Base-by-base conservation (phyloP, 1,284 basidiomycete genomes). In the Paramarasmius palmivorus region DNA sequence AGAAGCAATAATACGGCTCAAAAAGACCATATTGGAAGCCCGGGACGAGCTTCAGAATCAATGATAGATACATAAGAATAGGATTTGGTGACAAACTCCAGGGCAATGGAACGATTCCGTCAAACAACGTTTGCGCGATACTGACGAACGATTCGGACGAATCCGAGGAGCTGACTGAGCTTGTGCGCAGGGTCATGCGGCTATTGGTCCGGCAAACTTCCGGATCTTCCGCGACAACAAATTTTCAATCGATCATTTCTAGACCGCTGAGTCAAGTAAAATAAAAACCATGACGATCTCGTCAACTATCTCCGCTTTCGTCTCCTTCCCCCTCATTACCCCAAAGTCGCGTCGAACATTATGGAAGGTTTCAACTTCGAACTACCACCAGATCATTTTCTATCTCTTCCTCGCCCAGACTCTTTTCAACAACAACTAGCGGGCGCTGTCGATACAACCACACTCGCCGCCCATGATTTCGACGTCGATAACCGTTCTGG, bases 401-500 rank as follows among this genome's bases (percentile, higher is more conserved):
- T 91, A 52, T 75, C 78, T 14, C 81, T 86, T 19, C 82, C 85
- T 15, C 83, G 84, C 38, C 82, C 79, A 3, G 78, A 82, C 57
- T 65, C 71, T 25, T 45, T 71, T 38, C 73, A 72, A 7, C 67
- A 68, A 12, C 64, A 65, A 15, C 20, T 50, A 4, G 63, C 63
- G 6, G 79, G 79, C 35, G 71, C 73, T 4, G 73, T 79, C n/a
- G 92, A 95, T 68, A 92, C 89, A 3, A 85, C 90, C 10, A 94
- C 93, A 3, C 83, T 95, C 52, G 92, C 93, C 12, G 89, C 92
- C 3, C 92, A 95, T 66, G 95, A 98, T 75, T 98, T 94, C 75
- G 94, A 97, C 67, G 90, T 98, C 59, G 92, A 96, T 66, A 92
- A 92, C 1, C 78, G 87, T 20, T 93, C 93, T 0, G 95, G 95